Percentiles rank a stretch among this genome's conserved stretches.
Conservation (phyloP, 192 early-diverging fungal species). For the Entophlyctis luteolus region DNA sequence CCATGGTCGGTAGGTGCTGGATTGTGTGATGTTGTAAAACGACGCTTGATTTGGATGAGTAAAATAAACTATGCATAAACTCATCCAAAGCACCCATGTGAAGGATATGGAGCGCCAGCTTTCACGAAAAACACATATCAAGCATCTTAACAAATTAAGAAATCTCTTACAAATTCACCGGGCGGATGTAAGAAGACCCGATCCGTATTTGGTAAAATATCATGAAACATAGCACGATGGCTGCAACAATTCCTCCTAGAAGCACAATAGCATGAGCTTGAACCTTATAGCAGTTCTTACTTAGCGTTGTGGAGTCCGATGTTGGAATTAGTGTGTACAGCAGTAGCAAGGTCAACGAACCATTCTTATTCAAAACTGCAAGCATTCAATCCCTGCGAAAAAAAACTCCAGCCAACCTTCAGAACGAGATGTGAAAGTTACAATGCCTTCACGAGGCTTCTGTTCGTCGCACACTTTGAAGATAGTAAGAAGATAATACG, state of each 20-base stretch:
- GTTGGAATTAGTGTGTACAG: constrained; percentile 29
- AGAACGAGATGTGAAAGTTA: constrained; percentile 30
- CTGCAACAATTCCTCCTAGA: constrained; percentile 19
- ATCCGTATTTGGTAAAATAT: constrained; percentile 28
- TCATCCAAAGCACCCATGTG: constrained; percentile 28
- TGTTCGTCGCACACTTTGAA: constrained; percentile 34
- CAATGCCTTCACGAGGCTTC: constrained; percentile 23
- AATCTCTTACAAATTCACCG: constrained; percentile 21
- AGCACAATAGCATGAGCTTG: too few relatives aligned
- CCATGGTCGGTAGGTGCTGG: constrained; percentile 18
- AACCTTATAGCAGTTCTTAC: background rate
- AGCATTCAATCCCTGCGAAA: background rate
- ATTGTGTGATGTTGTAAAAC: constrained; percentile 18
- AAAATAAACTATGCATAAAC: constrained; percentile 27
- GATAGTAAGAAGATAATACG: constrained; percentile 29
- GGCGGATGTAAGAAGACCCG: constrained; percentile 25
- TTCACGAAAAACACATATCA: background rate
- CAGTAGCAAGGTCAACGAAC: constrained; percentile 16
- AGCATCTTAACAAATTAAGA: background rate
- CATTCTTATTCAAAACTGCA: constrained; percentile 34
- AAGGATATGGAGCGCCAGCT: constrained; percentile 20
- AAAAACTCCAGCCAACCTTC: constrained; percentile 15
- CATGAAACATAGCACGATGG: constrained; percentile 22
- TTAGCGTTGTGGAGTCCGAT: constrained; percentile 14
- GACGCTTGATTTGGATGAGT: constrained; percentile 16